Evolutionary conservation across 2,329 filamentous ascomycete genomes (phyloP).

Genomic region (Metarhizium sp.): DNA sequence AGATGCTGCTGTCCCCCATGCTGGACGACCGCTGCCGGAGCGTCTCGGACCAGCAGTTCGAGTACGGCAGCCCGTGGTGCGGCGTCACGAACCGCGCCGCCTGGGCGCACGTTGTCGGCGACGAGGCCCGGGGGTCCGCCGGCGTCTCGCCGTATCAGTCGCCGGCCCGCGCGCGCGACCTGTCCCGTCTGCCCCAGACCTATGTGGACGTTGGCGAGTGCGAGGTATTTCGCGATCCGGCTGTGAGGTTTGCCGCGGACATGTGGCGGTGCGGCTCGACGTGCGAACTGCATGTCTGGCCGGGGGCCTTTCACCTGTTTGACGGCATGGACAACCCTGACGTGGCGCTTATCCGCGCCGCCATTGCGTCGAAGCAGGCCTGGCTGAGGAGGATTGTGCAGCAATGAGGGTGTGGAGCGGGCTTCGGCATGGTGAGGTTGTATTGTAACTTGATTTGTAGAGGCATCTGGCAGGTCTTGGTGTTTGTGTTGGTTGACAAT

Average conservation of each 20-base stretch:
- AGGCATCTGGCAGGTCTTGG: not conserved
- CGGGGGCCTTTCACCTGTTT: slow-evolving; percentile 11
- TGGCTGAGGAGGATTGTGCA: slow-evolving; percentile 9
- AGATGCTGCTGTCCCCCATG: slow-evolving; percentile 15
- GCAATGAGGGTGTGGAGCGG: not conserved
- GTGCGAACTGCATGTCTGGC: slow-evolving; percentile 13
- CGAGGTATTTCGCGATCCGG: slow-evolving; percentile 14
- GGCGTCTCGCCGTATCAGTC: slow-evolving; percentile 9
- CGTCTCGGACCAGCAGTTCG: slow-evolving; percentile 12
- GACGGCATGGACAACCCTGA: slow-evolving; percentile 10
- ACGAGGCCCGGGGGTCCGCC: slow-evolving; percentile 6
- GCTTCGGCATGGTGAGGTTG: not conserved
- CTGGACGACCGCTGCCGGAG: slow-evolving; percentile 12
- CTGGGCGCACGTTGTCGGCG: slow-evolving; percentile 10
- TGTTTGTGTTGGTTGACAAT: not conserved
- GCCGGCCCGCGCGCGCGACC: slow-evolving; percentile 10
- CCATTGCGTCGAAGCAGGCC: slow-evolving; percentile 7
- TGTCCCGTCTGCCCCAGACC: slow-evolving; percentile 10
- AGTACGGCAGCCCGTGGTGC: slow-evolving; percentile 12
- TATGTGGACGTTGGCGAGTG: slow-evolving; percentile 14
- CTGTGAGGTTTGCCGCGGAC: slow-evolving; percentile 9
- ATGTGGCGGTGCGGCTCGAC: slow-evolving; percentile 13
- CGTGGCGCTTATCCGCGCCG: slow-evolving; percentile 10
- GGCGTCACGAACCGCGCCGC: slow-evolving; percentile 8
- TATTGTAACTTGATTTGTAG: not conserved